Percentiles rank a stretch among this genome's conserved stretches.
Evolutionary conservation across 306 rosid genomes (phyloP).

Genomic region (Pyrus pyrifolia): DNA sequence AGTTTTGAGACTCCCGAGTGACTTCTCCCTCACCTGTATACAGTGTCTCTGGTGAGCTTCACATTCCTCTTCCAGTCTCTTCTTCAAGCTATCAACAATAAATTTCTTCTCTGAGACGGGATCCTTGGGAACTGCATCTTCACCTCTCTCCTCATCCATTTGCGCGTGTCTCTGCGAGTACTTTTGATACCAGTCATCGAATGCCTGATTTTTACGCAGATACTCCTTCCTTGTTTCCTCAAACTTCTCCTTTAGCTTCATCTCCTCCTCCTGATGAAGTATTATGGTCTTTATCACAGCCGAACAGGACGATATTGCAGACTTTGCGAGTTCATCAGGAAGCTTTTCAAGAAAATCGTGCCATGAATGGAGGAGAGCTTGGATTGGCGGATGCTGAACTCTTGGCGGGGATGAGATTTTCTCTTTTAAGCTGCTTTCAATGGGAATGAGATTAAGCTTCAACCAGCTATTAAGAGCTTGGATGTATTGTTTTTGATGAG

Average conservation of each 20-base stretch:
- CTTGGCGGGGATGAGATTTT: conserved; percentile 66
- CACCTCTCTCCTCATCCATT: conserved; percentile 49
- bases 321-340: conserved; percentile 73
- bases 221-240: conserved; percentile 64
- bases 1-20: conserved; percentile 62
- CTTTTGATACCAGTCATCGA: conserved; percentile 74
- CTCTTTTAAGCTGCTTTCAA: conserved; percentile 78
- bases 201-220: conserved; percentile 52
- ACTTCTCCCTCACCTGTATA: conserved; percentile 70
- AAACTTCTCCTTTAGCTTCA: conserved; percentile 67
- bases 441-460: conserved; percentile 71
- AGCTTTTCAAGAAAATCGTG: conserved; percentile 74
- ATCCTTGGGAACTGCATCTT: conserved; percentile 52
- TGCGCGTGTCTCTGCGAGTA: conserved; percentile 42
- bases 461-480: conserved; percentile 66
- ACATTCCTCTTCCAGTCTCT: conserved; percentile 62
- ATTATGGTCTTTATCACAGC: conserved; percentile 67
- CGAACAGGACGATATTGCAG: conserved; percentile 64
- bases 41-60: conserved; percentile 60
- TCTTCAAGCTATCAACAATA: conserved; percentile 67
- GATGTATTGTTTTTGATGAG: conserved; percentile 71
- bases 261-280: conserved; percentile 74
- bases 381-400: conserved; percentile 63
- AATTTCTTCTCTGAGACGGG: conserved; percentile 49
- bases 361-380: conserved; percentile 59